Conservation (phyloP, 1,139 yeast species). For the Suzukiozyma palmioleophila region DNA sequence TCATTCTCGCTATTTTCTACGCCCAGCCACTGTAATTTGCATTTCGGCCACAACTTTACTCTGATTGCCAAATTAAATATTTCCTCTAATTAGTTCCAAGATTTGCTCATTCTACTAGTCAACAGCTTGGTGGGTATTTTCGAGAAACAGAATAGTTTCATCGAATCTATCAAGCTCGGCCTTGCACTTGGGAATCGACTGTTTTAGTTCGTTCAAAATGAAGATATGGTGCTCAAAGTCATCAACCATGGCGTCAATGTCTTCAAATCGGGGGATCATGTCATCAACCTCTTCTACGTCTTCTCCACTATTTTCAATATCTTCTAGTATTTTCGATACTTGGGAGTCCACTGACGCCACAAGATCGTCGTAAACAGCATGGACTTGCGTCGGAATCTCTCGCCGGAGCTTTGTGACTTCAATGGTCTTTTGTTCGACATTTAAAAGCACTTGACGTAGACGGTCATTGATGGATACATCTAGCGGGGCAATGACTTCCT, state of each 20-base stretch:
- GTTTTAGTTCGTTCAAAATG: slow-evolving; percentile 22
- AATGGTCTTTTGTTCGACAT: slow-evolving; percentile 56
- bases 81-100: too few species aligned
- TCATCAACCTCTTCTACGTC: slow-evolving; percentile 7
- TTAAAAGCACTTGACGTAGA: slow-evolving; percentile 47
- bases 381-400: slow-evolving; percentile 42
- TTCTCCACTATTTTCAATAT: slow-evolving; percentile 13
- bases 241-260: slow-evolving; percentile 17
- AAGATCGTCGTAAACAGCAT: slow-evolving; percentile 23
- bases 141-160: slow-evolving; percentile 30
- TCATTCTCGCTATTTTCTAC: too few species aligned
- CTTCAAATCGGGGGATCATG: background rate
- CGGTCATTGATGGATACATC: slow-evolving; percentile 53
- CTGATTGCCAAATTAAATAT: too few species aligned
- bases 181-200: slow-evolving; percentile 26
- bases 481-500: slow-evolving; percentile 55
- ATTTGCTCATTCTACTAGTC: too few species aligned
- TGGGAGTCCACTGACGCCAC: slow-evolving; percentile 28
- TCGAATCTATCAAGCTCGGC: slow-evolving; percentile 29
- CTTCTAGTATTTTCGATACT: slow-evolving; percentile 24
- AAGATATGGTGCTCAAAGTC: slow-evolving; percentile 26
- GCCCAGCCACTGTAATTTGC: too few species aligned
- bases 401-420: slow-evolving; percentile 49
- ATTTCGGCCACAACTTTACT: too few species aligned
- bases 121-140: slow-evolving; percentile 14